Evolutionary conservation across 2,329 filamentous ascomycete species (phyloP), one percentile per base, ranked within the genome.

Genomic region (Exophiala alcalophila): DNA sequence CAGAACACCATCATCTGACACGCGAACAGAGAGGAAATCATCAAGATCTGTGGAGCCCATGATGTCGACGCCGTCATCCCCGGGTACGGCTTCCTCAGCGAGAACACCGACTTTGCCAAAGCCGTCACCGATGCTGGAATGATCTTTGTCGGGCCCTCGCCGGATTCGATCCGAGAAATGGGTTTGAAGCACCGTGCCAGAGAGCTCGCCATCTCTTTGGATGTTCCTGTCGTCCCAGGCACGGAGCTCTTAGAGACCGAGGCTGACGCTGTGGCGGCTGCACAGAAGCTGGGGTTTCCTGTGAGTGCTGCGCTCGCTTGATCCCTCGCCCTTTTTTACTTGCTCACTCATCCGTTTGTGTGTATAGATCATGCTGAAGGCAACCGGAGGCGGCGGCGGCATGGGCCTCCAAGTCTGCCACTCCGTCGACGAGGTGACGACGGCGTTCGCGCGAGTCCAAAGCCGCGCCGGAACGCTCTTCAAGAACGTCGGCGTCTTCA

Each of bases 401-500:
- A 94, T 92, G 72, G 88, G 88, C 2, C 81, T 94, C 73, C 74
- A 86, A 24, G 87, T 86, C 44, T 87, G 87, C 47, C 62, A 78
- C 58, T 74, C 70, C 7, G 75, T 80, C 34, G 72, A 73, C 5
- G 85, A 91, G 56, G 89, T 94, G 45, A 65, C 76, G 40, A 69
- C 77, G 5, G 84, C 86, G 58, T 72, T 90, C 35, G 72, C 73
- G 45, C 85, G 79, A 54, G 88, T 87, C 1, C 76, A 84, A 42
- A 84, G 82, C 16, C 79, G 90, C 62, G 87, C 86, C 0, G 71
- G 77, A 44, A 83, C 84, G 2, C 81, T 88, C 0, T 94, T 94
- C 61, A 88, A 87, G 37, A 84, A 90, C 49, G 78, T 87, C 57
- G 85, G 87, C 5, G 84, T 94, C 69, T 78, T 94, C 44, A 83